Conservation (phyloP, 345 rosid genomes). For the Rhizophora apiculata region DNA sequence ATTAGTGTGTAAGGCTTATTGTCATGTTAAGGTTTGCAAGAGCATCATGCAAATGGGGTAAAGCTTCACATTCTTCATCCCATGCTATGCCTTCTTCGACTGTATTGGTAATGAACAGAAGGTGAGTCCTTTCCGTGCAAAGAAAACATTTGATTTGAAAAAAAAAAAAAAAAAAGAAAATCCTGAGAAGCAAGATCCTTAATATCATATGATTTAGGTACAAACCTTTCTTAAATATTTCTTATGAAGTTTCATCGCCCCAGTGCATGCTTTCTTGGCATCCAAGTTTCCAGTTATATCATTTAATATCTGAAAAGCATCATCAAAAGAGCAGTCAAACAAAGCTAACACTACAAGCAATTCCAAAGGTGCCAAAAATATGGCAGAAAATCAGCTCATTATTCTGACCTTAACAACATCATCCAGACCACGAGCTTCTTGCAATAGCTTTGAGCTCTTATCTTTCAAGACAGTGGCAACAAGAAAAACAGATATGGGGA, state of each 20-base stretch:
- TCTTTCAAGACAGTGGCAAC: slow-evolving; percentile 98
- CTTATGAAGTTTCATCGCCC: slow-evolving; percentile 96
- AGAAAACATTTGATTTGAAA: background rate
- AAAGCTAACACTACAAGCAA: background rate
- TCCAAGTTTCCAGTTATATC: slow-evolving; percentile 89
- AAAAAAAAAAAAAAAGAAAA: too few relatives aligned
- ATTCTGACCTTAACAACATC: slow-evolving; percentile 81
- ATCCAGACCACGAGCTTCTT: slow-evolving; percentile 90
- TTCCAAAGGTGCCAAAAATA: background rate
- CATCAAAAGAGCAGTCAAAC: background rate
- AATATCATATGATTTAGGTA: background rate
- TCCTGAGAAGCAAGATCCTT: background rate
- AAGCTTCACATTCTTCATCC: background rate
- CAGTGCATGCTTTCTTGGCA: slow-evolving; percentile 86
- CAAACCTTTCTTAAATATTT: slow-evolving; percentile 79
- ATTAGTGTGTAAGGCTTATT: slow-evolving; percentile 10
- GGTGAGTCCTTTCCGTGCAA: background rate
- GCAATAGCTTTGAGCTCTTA: slow-evolving; percentile 72
- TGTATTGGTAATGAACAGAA: slow-evolving; percentile 16
- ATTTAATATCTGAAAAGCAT: slow-evolving; percentile 61
- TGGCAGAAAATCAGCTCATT: slow-evolving; percentile 1
- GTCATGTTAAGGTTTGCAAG: slow-evolving; percentile 10
- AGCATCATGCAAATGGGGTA: background rate
- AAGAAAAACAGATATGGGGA: slow-evolving; percentile 89
- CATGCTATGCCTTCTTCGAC: slow-evolving; percentile 48